A percentile compares a stretch with the other conserved stretches of the same genome.
These are phyloP conservation scores for Quercus rubra DNA, from an alignment of 306 rosid species.

Conservation along the genomic window DNA sequence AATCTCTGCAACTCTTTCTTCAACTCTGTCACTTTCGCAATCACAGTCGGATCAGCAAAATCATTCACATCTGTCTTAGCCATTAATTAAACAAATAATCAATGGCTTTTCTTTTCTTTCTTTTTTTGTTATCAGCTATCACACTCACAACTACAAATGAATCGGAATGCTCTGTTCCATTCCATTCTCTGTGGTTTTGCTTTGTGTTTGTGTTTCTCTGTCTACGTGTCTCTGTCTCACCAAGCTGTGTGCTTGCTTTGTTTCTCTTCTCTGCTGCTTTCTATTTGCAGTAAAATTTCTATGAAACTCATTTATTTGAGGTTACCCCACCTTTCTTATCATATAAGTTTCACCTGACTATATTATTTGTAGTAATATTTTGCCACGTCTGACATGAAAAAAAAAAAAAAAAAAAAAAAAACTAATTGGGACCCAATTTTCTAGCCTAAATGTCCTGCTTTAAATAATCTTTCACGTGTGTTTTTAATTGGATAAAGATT, in stretches of 20 bases:
- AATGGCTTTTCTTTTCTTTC: neutral
- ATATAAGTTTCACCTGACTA: conserved; percentile 6
- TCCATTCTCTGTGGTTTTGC: neutral
- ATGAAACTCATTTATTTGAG: conserved; percentile 9
- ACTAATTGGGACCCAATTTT: neutral
- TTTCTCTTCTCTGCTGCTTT: neutral
- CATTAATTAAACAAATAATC: conserved; percentile 36
- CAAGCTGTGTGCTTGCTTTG: neutral
- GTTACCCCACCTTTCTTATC: conserved; percentile 1
- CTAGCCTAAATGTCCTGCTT: neutral
- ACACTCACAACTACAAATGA: conserved; percentile 22
- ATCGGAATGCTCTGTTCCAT: conserved; percentile 26
- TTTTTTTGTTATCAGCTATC: no score
- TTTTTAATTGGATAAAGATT: neutral
- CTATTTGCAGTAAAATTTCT: conserved; percentile 15
- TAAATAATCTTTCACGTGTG: neutral
- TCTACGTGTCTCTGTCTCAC: neutral
- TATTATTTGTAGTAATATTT: neutral
- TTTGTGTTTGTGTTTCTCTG: neutral
- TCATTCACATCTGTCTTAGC: conserved; percentile 66
- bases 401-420: neutral
- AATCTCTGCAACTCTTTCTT: conserved; percentile 75
- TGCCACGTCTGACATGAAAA: neutral
- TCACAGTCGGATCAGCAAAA: conserved; percentile 43
- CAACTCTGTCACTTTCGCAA: conserved; percentile 56